phyloP scores from a whole-genome alignment of 495 filamentous ascomycete genomes.

The Penicillium chermesinum region DNA sequence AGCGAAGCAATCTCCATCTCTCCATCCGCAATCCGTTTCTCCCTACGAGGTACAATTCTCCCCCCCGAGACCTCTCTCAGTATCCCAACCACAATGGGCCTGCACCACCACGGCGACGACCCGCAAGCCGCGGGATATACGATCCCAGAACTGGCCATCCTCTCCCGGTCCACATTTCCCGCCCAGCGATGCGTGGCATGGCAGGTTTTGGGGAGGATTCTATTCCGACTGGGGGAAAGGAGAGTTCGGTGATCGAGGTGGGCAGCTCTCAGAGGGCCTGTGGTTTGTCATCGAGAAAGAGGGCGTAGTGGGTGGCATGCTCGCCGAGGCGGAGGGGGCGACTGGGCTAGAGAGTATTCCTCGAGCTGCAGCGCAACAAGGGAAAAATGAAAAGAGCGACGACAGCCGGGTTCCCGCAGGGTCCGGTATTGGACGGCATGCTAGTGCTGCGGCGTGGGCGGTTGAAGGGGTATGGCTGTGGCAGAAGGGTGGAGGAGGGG shows the following conservation, averaged over 20 bases:
- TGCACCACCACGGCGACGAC: slow-evolving; percentile 92
- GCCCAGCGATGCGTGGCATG: slow-evolving; percentile 87
- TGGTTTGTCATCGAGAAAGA: slow-evolving; percentile 77
- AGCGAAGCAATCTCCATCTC: slow-evolving; percentile 58
- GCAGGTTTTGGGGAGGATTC: slow-evolving; percentile 78
- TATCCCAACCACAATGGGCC: slow-evolving; percentile 67
- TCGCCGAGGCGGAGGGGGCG: slow-evolving; percentile 57
- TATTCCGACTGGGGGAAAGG: slow-evolving; percentile 78
- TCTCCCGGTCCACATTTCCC: slow-evolving; percentile 76
- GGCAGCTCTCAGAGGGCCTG: slow-evolving; percentile 55
- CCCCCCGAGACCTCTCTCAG: slow-evolving; percentile 65
- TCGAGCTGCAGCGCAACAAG: slow-evolving; percentile 8
- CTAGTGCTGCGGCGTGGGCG: slow-evolving; percentile 72
- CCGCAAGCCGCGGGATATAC: slow-evolving; percentile 95
- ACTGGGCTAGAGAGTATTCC: slow-evolving; percentile 3
- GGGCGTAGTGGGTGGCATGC: slow-evolving; percentile 65
- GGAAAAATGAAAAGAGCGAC: slow-evolving; percentile 12
- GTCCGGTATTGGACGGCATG: slow-evolving; percentile 44
- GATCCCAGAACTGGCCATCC: slow-evolving; percentile 75
- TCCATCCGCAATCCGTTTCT: slow-evolving; percentile 80
- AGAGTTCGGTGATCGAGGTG: slow-evolving; percentile 64
- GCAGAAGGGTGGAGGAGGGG: slow-evolving; percentile 68
- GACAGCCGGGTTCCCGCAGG: slow-evolving; percentile 11
- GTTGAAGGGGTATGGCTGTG: slow-evolving; percentile 89
- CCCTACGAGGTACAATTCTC: slow-evolving; percentile 73